These are phyloP conservation scores for Aspergillus ruber DNA, from an alignment of 2,329 filamentous ascomycete genomes.

Conservation along the genomic window DNA sequence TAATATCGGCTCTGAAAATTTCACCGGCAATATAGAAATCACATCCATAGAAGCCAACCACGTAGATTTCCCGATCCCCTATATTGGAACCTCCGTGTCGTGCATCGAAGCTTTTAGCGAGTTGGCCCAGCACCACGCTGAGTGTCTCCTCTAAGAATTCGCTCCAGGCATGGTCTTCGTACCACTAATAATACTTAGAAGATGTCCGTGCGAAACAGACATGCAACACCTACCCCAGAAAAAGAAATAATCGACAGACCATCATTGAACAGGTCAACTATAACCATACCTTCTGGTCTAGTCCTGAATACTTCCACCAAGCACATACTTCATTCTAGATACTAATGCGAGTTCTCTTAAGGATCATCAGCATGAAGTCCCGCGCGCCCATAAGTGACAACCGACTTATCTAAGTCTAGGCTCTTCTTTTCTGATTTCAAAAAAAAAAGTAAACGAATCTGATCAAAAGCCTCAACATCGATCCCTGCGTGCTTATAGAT, in stretches of 20 bases:
- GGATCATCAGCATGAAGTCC: not conserved
- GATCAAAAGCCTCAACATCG: conserved; percentile 1
- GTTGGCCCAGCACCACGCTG: conserved; percentile 9
- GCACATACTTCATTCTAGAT: not conserved
- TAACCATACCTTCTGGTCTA: conserved; percentile 1
- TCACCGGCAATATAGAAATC: conserved; percentile 5
- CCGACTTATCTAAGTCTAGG: conserved; percentile 1
- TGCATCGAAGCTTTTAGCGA: conserved; percentile 3
- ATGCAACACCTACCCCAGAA: conserved; percentile 1
- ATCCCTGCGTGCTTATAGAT: not conserved
- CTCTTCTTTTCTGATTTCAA: not conserved
- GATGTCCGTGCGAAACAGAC: not conserved
- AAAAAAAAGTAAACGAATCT: not conserved
- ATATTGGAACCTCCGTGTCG: not conserved
- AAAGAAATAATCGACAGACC: conserved; percentile 3
- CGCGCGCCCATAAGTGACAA: not conserved
- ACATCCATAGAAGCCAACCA: conserved; percentile 3
- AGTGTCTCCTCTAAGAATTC: conserved; percentile 6
- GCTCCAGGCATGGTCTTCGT: conserved; percentile 4
- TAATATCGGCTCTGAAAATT: not conserved
- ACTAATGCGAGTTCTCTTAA: not conserved
- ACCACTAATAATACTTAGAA: conserved; percentile 5
- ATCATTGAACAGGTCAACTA: not conserved
- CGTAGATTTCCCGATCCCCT: conserved; percentile 4
- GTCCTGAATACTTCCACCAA: not conserved